These are phyloP conservation scores for Ceratocystis huliohia DNA, from an alignment of 2,329 filamentous ascomycete species.

Conservation along the genomic window DNA sequence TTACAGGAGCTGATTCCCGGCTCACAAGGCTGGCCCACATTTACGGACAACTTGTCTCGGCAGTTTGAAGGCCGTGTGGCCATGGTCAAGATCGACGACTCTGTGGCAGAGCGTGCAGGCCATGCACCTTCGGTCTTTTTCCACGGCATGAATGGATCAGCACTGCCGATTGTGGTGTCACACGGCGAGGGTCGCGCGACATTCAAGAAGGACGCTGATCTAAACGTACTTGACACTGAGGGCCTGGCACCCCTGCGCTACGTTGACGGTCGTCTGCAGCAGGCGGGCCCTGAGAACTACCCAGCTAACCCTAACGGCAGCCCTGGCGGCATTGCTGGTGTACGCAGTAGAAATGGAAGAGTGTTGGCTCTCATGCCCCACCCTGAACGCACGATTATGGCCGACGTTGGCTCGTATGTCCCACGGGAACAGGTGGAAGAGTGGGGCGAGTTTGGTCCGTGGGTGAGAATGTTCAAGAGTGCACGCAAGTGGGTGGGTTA, in stretches of 20 bases:
- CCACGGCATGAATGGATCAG: constrained; percentile 71
- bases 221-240: constrained; percentile 25
- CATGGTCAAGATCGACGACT: constrained; percentile 58
- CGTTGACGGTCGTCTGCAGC: constrained; percentile 58
- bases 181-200: constrained; percentile 81
- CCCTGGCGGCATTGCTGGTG: constrained; percentile 66
- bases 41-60: constrained; percentile 70
- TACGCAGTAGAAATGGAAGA: constrained; percentile 62
- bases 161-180: constrained; percentile 73
- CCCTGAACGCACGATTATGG: constrained; percentile 77
- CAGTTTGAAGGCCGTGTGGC: constrained; percentile 82
- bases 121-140: constrained; percentile 64
- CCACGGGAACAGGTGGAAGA: constrained; percentile 44
- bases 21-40: constrained; percentile 70
- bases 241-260: constrained; percentile 70
- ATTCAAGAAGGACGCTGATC: constrained; percentile 48
- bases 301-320: constrained; percentile 82
- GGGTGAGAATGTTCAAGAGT: constrained; percentile 76
- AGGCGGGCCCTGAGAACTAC: constrained; percentile 64
- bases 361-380: constrained; percentile 89
- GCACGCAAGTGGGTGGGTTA: constrained; percentile 76
- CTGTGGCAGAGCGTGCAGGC: constrained; percentile 24
- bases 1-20: constrained; percentile 72
- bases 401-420: constrained; percentile 63
- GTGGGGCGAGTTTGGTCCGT: constrained; percentile 75